A percentile compares a stretch with the other conserved stretches of the same genome.
These are phyloP conservation scores for Pichia scutulata DNA, from an alignment of 805 yeast genomes.

Conservation along the genomic window DNA sequence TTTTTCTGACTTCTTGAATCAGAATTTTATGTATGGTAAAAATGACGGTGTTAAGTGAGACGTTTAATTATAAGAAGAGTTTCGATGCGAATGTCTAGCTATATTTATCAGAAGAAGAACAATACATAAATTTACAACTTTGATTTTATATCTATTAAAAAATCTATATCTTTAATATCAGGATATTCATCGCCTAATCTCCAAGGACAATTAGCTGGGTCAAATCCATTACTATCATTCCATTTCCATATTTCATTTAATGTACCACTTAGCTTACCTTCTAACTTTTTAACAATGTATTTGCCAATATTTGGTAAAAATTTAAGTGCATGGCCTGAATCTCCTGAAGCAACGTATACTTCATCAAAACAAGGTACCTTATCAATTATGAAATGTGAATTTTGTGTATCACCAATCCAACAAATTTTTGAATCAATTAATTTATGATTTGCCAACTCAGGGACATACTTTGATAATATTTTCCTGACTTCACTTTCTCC, in stretches of 20 bases:
- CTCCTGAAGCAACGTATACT: slow-evolving; percentile 19
- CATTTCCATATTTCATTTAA: background rate
- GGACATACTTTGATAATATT: slow-evolving; percentile 30
- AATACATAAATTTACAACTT: background rate
- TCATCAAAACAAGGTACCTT: slow-evolving; percentile 17
- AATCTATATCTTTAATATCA: background rate
- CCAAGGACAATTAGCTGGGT: background rate
- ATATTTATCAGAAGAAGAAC: no score
- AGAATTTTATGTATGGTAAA: background rate
- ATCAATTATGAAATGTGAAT: slow-evolving; percentile 20
- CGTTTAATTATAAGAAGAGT: no score
- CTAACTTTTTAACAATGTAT: slow-evolving; percentile 12
- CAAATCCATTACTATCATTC: background rate
- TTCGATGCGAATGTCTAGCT: no score
- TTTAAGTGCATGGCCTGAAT: slow-evolving; percentile 20
- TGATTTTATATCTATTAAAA: background rate
- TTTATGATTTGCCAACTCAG: slow-evolving; percentile 33
- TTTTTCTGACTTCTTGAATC: no score
- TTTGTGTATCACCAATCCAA: slow-evolving; percentile 20
- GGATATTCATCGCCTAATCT: background rate
- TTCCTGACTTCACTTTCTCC: slow-evolving; percentile 26
- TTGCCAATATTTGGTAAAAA: slow-evolving; percentile 19
- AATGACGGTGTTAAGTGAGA: no score
- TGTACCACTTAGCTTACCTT: background rate
- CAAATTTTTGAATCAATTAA: slow-evolving; percentile 18